Base-by-base conservation (phyloP, 176 grass and related monocot species). In the Eleusine indica region DNA sequence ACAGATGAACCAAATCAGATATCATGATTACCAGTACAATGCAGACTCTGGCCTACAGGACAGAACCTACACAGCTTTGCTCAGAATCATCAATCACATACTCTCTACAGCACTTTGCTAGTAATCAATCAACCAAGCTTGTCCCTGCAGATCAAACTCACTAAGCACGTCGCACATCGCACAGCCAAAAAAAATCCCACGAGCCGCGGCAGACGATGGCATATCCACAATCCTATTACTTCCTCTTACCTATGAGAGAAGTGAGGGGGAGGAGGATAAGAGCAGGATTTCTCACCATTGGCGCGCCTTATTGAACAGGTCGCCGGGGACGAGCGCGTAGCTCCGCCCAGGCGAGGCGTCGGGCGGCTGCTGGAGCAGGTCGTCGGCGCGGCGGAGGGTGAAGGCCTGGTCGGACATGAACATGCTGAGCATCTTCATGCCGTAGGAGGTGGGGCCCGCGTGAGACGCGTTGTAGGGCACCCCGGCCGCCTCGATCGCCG, bases 391-490 rank as follows among this genome's bases (percentile, higher is more conserved):
- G 75, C 84, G 92, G 60, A 97, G 92, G 32, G 66, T 90, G 83
- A 92, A 97, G 11, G 83, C 70, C 71, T 90, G 78, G 87, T 92
- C 94, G 70, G 86, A 94, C 16, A 80, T 64, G 85, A 94, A 82
- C 21, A 94, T 82, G 73, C 84, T 94, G 66, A 94, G n/a, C 56
- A 94, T 53, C 84, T 83, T 86, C 88, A 85, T 44, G 6, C 81
- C 40, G 60, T 87, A 89, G 19, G 90, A 89, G 1, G 83, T 30
- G 0, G 74, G 43, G 0, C 57, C 71, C 5, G 73, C 75, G 3
- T 80, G 83, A 35, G 73, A 42, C 1, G 83, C 86, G 4, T 64
- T 37, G 73, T 94, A 97, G 29, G 80, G 92, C 32, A 90, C 82
- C 77, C 88, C 94, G 1, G 48, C 3, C 56, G 51, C 88, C 15